phyloP scores from a whole-genome alignment of 2,329 filamentous ascomycete species.

The Ophiocordyceps camponoti-leonardi region DNA sequence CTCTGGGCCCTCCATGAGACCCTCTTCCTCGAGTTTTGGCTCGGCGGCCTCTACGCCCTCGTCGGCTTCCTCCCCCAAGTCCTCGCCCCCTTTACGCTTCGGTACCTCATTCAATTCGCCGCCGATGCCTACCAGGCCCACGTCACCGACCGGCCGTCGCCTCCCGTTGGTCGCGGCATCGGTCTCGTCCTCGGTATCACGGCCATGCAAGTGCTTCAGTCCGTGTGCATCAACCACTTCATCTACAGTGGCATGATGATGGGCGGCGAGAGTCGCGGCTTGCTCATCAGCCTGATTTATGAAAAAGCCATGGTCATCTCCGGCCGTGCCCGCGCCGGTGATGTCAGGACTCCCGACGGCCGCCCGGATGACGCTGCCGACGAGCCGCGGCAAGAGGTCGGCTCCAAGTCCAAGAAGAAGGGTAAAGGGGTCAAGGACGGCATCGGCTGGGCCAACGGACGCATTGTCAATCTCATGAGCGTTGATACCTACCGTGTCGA shows the following conservation, averaged over 20 bases:
- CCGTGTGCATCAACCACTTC: constrained; percentile 72
- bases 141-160: constrained; percentile 30
- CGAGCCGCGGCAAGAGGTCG: constrained; percentile 16
- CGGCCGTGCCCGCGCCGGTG: constrained; percentile 72
- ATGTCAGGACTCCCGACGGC: constrained; percentile 19
- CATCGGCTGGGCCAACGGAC: constrained; percentile 79
- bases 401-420: constrained; percentile 22
- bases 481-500: constrained; percentile 90
- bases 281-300: constrained; percentile 74
- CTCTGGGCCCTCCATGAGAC: constrained; percentile 73
- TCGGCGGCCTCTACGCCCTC: constrained; percentile 66
- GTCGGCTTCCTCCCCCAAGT: constrained; percentile 60
- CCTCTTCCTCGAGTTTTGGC: constrained; percentile 67
- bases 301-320: constrained; percentile 86
- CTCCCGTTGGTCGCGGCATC: constrained; percentile 57
- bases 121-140: constrained; percentile 58
- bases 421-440: constrained; percentile 31
- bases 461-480: constrained; percentile 86
- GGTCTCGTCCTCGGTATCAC: constrained; percentile 76
- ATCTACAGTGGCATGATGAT: constrained; percentile 86
- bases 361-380: constrained; percentile 16
- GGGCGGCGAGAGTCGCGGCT: constrained; percentile 66
- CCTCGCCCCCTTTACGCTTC: constrained; percentile 67
- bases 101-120: constrained; percentile 76
- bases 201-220: constrained; percentile 70